These are phyloP conservation scores for Populus tomentosa DNA, from an alignment of 441 rosid genomes.

Conservation along the genomic window DNA sequence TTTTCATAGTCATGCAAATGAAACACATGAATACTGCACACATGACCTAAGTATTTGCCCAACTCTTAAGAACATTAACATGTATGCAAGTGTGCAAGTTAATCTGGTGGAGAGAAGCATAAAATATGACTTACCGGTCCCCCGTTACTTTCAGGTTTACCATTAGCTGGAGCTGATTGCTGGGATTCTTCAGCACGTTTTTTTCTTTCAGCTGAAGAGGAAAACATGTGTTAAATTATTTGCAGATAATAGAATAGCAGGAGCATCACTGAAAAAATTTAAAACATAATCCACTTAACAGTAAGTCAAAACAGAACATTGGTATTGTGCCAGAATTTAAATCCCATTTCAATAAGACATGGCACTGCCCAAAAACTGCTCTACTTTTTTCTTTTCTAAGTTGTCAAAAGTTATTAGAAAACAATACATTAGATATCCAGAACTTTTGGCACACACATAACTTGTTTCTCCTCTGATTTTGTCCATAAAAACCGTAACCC, in stretches of 20 bases:
- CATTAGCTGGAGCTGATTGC: constrained; percentile 55
- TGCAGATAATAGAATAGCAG: not conserved
- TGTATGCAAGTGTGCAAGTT: not conserved
- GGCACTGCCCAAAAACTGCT: not conserved
- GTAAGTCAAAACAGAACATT: not conserved
- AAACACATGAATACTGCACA: not conserved
- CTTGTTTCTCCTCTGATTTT: not conserved
- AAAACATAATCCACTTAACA: not conserved
- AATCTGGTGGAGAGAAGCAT: not conserved
- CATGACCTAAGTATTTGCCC: not conserved
- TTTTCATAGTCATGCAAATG: not conserved
- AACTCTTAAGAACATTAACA: not conserved
- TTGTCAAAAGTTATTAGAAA: not conserved
- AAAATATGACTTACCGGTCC: constrained; percentile 46
- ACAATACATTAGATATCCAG: not conserved
- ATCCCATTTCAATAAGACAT: not conserved
- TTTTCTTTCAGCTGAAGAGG: constrained; percentile 70
- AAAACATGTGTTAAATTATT: constrained; percentile 13
- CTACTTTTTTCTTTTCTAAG: not conserved
- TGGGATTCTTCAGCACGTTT: constrained; percentile 65
- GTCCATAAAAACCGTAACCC: not conserved
- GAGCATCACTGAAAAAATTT: constrained; percentile 3
- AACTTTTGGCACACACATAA: not conserved
- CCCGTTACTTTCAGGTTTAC: constrained; percentile 47
- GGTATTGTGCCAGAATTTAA: not conserved